Evolutionary conservation across 805 yeast genomes (phyloP), one percentile per base, ranked within the genome.

Genomic region (Suhomyces sp.): DNA sequence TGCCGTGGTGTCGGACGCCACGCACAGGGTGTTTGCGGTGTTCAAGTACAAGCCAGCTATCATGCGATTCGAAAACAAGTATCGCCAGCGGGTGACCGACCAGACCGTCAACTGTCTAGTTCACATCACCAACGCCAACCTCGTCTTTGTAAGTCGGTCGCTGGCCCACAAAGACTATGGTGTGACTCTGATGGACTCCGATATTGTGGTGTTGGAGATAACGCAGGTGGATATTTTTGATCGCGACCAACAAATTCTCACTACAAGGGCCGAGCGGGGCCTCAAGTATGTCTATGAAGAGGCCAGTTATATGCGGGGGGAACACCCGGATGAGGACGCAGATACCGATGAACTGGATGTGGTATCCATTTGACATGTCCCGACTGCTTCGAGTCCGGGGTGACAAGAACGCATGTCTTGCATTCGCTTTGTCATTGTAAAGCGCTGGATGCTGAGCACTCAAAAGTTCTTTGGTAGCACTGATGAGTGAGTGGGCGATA

Each of bases 21-120:
- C 61, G 3, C 69, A 70, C 54, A 64, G 63, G 55, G 61, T 73
- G 9, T 56, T 68, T 9, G 76, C 66, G 1, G 51, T 58, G 3
- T 66, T 75, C 53, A 67, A 70, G 2, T 64, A 59, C 42, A 56
- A 60, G 9, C 61, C 64, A 0, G 62, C 72, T 1, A 61, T 72
- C 2, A 54, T 62, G 7, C 45, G 54, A 23, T 71, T 69, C 54
- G 80, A 77, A 54, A 55, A 57, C 31, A 52, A 50, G 17, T 60
- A 72, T 51, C 57, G 65, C 17, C 69, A 68, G 46, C 56, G 79
- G 23, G 62, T 77, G 36, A 74, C 81, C 0, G 67, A 57, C 48
- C 53, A 63, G 31, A 68, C 75, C 0, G 45, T 53, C 23, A 63
- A 71, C 38, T 56, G 62, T 29, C 55, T 68, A 19, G 58, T 77